Base-by-base conservation (phyloP, 2,329 filamentous ascomycete genomes). In the Akanthomyces dipterigenus region DNA sequence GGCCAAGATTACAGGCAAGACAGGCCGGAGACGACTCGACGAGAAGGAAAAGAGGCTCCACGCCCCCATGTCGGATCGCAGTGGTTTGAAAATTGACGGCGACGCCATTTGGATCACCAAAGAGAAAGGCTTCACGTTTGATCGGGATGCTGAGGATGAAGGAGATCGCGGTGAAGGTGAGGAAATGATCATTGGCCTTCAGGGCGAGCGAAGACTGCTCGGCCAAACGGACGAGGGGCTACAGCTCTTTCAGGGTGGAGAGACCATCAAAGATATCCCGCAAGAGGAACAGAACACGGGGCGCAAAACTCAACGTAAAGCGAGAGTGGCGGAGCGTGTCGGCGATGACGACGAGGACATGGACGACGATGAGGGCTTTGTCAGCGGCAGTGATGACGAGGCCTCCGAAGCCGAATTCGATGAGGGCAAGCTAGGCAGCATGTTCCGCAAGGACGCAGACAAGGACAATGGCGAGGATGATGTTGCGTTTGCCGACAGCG, bases 31-130 rank as follows among this genome's bases (percentile, higher is more conserved):
- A 69, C 83, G 93, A 61, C 77, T 99, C 16, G 95, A 96, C 36
- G 95, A 99, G 71, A 99, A 98, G 76, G 93, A 99, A 71, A 97
- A 97, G 77, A 86, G 96, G 68, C 78, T 99, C 5, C 96, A 97
- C 74, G 96, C 95, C 3, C 96, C 95, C 38, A 98, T 99, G 93
- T 96, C 93, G 28, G 95, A 99, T 75, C 92, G 96, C 38, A 96
- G 93, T 66, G 95, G 95, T 69, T 85, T 99, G 14, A 87, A 98
- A 71, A 93, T 99, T 56, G 95, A 99, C 67, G 96, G 96, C 64
- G 95, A 99, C 75, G 93, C 93, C 8, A 93, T 99, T 42, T 99
- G 96, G 78, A 97, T 88, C 63, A 88, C 85, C 11, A 78, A 83
- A 61, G 84, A 88, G 56, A 88, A 87, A 67, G 86, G 85, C 0